phyloP scores from a whole-genome alignment of 2,329 filamentous ascomycete species.

The Aspergillus persii region DNA sequence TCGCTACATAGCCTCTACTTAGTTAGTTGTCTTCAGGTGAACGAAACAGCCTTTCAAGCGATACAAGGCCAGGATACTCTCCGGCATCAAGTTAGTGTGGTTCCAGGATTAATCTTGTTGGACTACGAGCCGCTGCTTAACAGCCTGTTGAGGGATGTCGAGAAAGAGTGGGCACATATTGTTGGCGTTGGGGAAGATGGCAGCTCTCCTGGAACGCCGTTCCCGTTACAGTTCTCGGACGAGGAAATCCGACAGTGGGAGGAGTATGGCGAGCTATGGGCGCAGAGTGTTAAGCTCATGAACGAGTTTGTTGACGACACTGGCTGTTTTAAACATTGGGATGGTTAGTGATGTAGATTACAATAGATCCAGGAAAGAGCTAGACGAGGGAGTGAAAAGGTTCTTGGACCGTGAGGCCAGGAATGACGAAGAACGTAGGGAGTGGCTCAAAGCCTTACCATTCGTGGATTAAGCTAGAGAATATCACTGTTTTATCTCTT shows the following conservation, averaged over 20 bases:
- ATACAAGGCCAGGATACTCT: constrained; percentile 20
- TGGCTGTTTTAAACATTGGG: constrained; percentile 27
- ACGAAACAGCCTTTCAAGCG: constrained; percentile 16
- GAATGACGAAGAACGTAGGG: constrained; percentile 18
- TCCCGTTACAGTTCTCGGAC: constrained; percentile 19
- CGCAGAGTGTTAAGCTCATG: constrained; percentile 25
- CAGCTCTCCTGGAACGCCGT: constrained; percentile 11
- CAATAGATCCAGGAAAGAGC: constrained; percentile 18
- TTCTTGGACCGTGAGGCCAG: constrained; percentile 25
- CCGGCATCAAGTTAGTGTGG: constrained; percentile 21
- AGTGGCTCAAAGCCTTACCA: constrained; percentile 20
- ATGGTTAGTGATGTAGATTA: constrained; percentile 22
- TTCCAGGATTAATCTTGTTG: constrained; percentile 20
- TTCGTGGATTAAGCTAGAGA: constrained; percentile 23
- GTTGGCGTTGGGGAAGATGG: constrained; percentile 8
- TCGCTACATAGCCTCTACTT: constrained; percentile 25
- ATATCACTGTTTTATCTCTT: too few relatives aligned
- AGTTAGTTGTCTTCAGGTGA: constrained; percentile 16
- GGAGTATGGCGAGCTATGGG: constrained; percentile 22
- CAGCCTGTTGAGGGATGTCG: constrained; percentile 18
- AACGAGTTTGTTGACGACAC: constrained; percentile 20
- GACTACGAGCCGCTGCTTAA: constrained; percentile 23
- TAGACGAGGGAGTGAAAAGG: constrained; percentile 21
- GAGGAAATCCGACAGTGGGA: constrained; percentile 19
- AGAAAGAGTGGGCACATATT: constrained; percentile 20